Base-by-base conservation (phyloP, 1,284 basidiomycete genomes). In the Phylloporus gajari region DNA sequence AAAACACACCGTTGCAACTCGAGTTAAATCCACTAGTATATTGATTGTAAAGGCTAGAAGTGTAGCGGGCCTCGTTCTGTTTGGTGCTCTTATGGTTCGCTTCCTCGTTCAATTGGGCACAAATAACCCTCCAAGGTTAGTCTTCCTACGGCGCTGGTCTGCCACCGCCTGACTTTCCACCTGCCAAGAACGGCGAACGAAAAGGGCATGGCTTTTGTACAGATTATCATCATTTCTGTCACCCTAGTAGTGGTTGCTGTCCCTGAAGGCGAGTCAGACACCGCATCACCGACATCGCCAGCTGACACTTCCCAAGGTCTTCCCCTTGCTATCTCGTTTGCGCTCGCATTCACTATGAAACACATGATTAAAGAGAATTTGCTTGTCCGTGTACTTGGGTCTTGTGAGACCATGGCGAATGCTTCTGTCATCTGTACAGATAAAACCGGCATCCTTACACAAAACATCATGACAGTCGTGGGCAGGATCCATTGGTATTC, bases 331-430 rank as follows among this genome's bases (percentile, higher is more conserved):
- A 97, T 99, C 70, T 99, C 97, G 0, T 90, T 99, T 60, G 97
- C 98, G 0, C 88, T 99, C 35, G 96, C 97, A 0, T 99, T 99
- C 80, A 97, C 97, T 0, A 99, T 97, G 63, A 97, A 95, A 81
- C 92, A 97, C 40, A 99, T 99, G 97, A 96, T 97, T 27, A 90
- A 93, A 80, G 94, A 97, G 83, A 97, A 97, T 73, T 87, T 99
- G 0, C 91, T 99, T 64, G 97, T 99, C 27, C 96, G 97, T 75
- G 94, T 99, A 5, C 90, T 99, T 48, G 95, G 96, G 21, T 96
- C 96, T 38, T 99, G 97, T 84, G 97, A 99, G 87, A 99, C 96
- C 12, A 99, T 99, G 97, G 97, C 95, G 46, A 98, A 99, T 81
- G 95, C 97, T 21, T 97, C 94, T 32, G 97, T 98, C 73, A 90